Conservation (phyloP, 2,329 filamentous ascomycete genomes). For the Chrysoporthe austroafricana region DNA sequence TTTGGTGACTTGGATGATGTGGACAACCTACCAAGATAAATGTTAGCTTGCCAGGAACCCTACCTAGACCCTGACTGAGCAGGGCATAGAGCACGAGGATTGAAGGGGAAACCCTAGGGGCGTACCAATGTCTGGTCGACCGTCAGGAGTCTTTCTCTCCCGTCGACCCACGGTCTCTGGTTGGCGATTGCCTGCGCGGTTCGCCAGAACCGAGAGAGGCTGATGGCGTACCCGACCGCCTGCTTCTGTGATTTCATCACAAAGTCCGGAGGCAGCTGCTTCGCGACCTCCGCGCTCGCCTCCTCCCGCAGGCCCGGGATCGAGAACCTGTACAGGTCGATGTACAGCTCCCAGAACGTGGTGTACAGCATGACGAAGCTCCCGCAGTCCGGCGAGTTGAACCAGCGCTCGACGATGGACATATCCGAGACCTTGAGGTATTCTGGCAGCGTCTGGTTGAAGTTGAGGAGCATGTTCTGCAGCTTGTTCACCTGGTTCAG, state of each 20-base stretch:
- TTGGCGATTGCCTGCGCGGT: constrained; percentile 38
- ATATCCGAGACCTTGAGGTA: constrained; percentile 41
- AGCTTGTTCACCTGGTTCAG: constrained; percentile 43
- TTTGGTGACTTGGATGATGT: constrained; percentile 31
- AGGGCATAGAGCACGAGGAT: neutral
- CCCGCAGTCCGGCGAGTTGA: constrained; percentile 37
- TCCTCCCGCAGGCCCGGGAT: constrained; percentile 42
- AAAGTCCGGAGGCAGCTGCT: constrained; percentile 42
- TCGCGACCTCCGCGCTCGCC: constrained; percentile 38
- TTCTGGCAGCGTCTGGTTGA: constrained; percentile 42
- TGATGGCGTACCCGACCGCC: constrained; percentile 44
- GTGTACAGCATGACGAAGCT: constrained; percentile 45
- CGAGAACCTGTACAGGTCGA: constrained; percentile 46
- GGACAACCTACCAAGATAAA: constrained; percentile 20
- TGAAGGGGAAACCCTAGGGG: neutral
- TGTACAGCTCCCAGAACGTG: constrained; percentile 41
- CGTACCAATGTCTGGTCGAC: constrained; percentile 30
- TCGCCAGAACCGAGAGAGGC: constrained; percentile 42
- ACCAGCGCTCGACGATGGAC: constrained; percentile 37
- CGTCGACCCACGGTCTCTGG: constrained; percentile 30
- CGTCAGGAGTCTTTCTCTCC: constrained; percentile 26
- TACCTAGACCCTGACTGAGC: neutral
- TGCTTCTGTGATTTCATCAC: constrained; percentile 43
- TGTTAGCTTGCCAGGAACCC: neutral
- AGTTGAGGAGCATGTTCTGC: constrained; percentile 43